Base-by-base conservation (phyloP, 2,329 filamentous ascomycete species). In the Verticillium nonalfalfae region DNA sequence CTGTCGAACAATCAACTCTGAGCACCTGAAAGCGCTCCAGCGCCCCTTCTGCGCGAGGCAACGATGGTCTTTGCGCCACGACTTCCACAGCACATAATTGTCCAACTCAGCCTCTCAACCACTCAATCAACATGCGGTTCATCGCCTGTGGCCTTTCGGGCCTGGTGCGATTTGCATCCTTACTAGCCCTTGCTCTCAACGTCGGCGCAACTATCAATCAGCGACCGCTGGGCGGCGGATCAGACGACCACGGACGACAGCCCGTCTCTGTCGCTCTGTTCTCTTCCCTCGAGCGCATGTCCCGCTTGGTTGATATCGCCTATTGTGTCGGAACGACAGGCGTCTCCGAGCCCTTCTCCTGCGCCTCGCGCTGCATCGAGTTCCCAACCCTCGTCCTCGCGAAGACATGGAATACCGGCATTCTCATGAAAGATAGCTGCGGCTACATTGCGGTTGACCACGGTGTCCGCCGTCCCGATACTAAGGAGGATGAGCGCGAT, bases 391-490 rank as follows among this genome's bases (percentile, higher is more conserved):
- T 98, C 67, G 88, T 91, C 64, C 82, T 99, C 36, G 80, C 95
- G 62, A 87, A 83, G 73, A 91, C 93, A 11, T 99, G 93, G 90
- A 93, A 96, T 71, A 97, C 95, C 0, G 95, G 95, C 0, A 82
- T 89, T 11, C 79, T 97, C 35, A 81, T 97, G 69, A 90, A 89
- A 64, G 95, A 98, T 74, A 96, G 91, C 67, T 97, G 93, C 74
- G 95, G 95, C 63, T 99, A 96, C 75, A 87, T 98, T 61, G 93
- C 91, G 0, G 78, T 98, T n/a, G 93, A 95, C 65, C 90, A 96
- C 70, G 74, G 73, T 21, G 65, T 66, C n/a, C 65, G 63, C 18
- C 66, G 69, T 39, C 63, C 62, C 33, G 63, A 63, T n/a, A 62
- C 62, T 15, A 59, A 58, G 14, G 57, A 33, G 15, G 62, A 65